Base-by-base conservation (phyloP, 805 yeast species). In the Yarrowia hollandica region DNA sequence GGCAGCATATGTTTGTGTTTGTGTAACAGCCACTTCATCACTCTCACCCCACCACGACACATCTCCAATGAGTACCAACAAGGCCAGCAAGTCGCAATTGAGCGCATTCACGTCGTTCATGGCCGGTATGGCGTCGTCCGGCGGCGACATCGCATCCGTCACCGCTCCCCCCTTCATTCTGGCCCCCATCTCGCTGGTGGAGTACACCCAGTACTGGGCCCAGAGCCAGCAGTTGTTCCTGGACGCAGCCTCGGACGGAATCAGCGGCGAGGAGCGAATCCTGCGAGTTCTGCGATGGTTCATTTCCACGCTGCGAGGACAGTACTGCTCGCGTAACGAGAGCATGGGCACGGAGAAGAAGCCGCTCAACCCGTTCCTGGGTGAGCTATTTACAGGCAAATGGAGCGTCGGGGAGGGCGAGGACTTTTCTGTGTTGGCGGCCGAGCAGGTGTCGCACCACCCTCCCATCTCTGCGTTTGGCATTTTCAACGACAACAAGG, bases 111-210 rank as follows among this genome's bases (percentile, higher is more conserved):
- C 96, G 22, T 82, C 94, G 12, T 92, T 92, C 69, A 78, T 94
- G 65, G 89, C 89, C 74, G 88, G 96, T 37, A 82, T 92, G 63
- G 94, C 97, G 28, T 83, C 95, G 4, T 92, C 89, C 73, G 90
- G 90, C 66, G 97, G 97, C 41, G 99, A 94, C 71, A 77, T 94
- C 63, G 89, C 97, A 16, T 83, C 96, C 3, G 76, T 94, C 69
- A 91, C 99, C 1, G 99, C 99, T 3, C 99, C 99, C 16, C 97
- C 98, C 8, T 94, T 92, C 75, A 94, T 94, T 64, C 78, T 94
- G 64, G 89, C 96, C 4, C 90, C 97, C 21, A 85, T 88, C 5
- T 91, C 97, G 2, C 78, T 90, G 66, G 83, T 83, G 30, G 99
- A 94, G 75, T 94, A 88, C 74, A 87, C 97, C 19, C 92, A 89